A percentile compares a stretch with the other conserved stretches of the same genome.
phyloP scores from a whole-genome alignment of 306 rosid species.

The Styphnolobium japonicum region DNA sequence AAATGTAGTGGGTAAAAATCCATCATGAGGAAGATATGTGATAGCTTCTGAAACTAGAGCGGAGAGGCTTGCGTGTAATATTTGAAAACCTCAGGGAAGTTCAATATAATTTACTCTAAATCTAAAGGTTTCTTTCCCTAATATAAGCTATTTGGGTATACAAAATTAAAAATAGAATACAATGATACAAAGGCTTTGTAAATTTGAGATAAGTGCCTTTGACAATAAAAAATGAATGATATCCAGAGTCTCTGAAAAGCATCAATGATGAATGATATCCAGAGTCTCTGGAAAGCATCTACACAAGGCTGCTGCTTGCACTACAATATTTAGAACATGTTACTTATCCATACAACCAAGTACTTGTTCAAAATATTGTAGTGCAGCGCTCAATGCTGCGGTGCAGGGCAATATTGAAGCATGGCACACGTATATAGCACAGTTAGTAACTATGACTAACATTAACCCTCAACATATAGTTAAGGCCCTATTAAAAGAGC shows the following conservation, averaged over 20 bases:
- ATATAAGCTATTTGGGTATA: not conserved
- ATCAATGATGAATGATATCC: too few relatives aligned
- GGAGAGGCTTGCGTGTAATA: not conserved
- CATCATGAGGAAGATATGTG: not conserved
- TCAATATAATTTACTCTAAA: not conserved
- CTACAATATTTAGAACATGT: not conserved
- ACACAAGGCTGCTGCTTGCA: not conserved
- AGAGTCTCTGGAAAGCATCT: too few relatives aligned
- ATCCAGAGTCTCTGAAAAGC: not conserved
- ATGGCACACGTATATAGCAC: not conserved
- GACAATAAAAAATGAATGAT: not conserved
- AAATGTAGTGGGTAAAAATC: not conserved
- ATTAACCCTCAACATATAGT: not conserved
- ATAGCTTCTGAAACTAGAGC: not conserved
- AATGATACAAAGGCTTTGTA: not conserved
- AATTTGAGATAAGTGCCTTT: not conserved
- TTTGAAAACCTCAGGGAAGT: not conserved
- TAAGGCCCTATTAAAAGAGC: constrained; percentile 6
- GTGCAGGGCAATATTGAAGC: not conserved
- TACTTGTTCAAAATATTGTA: too few relatives aligned
- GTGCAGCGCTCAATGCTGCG: too few relatives aligned
- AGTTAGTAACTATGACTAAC: not conserved
- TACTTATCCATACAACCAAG: not conserved
- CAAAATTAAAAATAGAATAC: too few relatives aligned
- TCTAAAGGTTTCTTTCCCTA: not conserved